Conservation (phyloP, 331 rosid species). For the Acacia concinna region DNA sequence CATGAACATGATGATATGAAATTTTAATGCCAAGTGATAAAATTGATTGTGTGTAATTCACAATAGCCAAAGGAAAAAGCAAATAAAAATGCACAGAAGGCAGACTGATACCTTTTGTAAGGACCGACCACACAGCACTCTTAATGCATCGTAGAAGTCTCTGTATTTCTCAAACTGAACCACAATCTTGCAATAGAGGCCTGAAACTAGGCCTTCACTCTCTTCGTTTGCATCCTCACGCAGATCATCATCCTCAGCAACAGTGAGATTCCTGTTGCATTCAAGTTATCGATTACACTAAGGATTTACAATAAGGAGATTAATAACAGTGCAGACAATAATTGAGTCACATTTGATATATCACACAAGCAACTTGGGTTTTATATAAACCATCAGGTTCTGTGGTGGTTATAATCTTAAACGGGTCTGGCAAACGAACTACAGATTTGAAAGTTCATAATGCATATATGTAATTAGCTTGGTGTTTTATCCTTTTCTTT, state of each 20-base stretch:
- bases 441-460: neutral
- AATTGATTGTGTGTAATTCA: neutral
- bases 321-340: neutral
- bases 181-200: slow-evolving; percentile 86
- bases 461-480: neutral
- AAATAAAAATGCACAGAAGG: slow-evolving; percentile 11
- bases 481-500: neutral
- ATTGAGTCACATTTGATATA: neutral
- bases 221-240: slow-evolving; percentile 68
- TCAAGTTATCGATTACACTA: slow-evolving; percentile 24
- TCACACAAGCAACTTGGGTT: neutral
- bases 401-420: neutral
- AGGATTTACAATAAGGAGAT: slow-evolving; percentile 32
- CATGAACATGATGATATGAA: slow-evolving; percentile 6
- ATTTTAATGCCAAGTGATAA: neutral
- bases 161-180: slow-evolving; percentile 82
- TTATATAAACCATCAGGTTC: neutral
- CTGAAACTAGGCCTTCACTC: slow-evolving; percentile 60
- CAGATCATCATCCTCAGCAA: slow-evolving; percentile 78
- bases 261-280: slow-evolving; percentile 70
- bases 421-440: neutral
- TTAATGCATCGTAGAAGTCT: slow-evolving; percentile 77
- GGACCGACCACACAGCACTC: slow-evolving; percentile 76
- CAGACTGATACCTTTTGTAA: slow-evolving; percentile 69
- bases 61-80: neutral